Percentiles rank a stretch among this genome's conserved stretches.
phyloP scores from a whole-genome alignment of 163 green algal species.

The Scenedesmus sp. region DNA sequence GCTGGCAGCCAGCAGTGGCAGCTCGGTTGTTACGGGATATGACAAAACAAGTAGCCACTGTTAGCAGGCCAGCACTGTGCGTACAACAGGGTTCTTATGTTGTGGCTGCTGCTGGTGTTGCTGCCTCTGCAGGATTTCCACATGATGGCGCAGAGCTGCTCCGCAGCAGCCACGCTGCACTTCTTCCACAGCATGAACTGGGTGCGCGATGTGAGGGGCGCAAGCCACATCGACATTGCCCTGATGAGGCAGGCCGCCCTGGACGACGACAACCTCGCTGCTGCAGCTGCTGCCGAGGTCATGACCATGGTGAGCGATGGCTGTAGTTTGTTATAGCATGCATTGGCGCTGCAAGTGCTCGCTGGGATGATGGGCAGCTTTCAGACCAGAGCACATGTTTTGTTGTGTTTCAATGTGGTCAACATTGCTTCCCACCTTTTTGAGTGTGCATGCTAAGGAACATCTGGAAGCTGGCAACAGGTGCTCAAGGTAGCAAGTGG shows the following conservation, averaged over 20 bases:
- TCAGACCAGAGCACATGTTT: no score
- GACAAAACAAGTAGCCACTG: no score
- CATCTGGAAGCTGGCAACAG: no score
- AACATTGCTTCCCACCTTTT: no score
- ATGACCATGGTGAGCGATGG: neutral
- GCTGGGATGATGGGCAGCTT: no score
- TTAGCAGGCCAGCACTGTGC: neutral
- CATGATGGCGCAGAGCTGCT: constrained; percentile 26
- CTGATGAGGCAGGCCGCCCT: neutral
- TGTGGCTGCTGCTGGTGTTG: neutral
- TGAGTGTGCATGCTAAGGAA: no score
- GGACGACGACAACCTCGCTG: neutral
- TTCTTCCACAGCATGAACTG: constrained; percentile 45
- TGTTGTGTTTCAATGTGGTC: no score
- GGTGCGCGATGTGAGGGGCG: constrained; percentile 17
- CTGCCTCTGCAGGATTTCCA: constrained; percentile 22
- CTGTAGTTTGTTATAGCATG: neutral
- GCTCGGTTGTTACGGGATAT: no score
- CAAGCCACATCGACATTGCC: neutral
- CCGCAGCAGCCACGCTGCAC: constrained; percentile 7
- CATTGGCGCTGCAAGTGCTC: no score
- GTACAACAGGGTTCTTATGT: no score
- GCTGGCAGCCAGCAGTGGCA: no score
- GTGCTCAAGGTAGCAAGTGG: no score
- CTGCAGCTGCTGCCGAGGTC: neutral